Conservation (phyloP, 2,329 filamentous ascomycete genomes). For the Claviceps paspali region DNA sequence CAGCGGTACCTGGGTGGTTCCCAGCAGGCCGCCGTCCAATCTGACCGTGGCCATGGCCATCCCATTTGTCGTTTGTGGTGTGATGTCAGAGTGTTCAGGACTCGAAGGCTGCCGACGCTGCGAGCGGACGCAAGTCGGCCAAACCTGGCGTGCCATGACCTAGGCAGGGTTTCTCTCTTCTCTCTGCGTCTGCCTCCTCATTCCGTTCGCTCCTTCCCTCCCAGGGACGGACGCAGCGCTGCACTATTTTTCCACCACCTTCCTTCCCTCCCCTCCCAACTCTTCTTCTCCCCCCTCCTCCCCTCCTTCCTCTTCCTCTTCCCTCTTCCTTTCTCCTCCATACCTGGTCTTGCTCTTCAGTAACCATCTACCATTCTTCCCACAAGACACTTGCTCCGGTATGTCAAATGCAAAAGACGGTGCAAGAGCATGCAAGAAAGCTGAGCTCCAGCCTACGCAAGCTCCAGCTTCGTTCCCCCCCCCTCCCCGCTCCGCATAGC, state of each 20-base stretch:
- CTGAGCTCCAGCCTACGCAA: neutral
- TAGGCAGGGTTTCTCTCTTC: too few relatives aligned
- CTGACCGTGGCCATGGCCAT: neutral
- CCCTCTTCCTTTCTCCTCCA: neutral
- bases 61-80: neutral
- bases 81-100: neutral
- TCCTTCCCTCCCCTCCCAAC: conserved; percentile 2
- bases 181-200: too few relatives aligned
- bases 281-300: neutral
- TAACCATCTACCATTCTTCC: conserved; percentile 3
- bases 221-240: neutral
- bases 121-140: neutral
- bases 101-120: too few relatives aligned
- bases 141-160: neutral
- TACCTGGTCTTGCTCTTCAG: neutral
- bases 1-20: too few relatives aligned
- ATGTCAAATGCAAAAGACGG: neutral
- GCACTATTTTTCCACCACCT: conserved; percentile 4
- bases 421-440: neutral
- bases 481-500: too few relatives aligned
- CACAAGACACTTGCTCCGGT: conserved; percentile 1
- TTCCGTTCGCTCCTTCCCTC: neutral
- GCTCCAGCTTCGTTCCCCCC: conserved; percentile 1
- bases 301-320: neutral
- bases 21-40: too few relatives aligned